These are phyloP conservation scores for Aspergillus pseudoviridinutans DNA, from an alignment of 2,329 filamentous ascomycete genomes.

Conservation along the genomic window DNA sequence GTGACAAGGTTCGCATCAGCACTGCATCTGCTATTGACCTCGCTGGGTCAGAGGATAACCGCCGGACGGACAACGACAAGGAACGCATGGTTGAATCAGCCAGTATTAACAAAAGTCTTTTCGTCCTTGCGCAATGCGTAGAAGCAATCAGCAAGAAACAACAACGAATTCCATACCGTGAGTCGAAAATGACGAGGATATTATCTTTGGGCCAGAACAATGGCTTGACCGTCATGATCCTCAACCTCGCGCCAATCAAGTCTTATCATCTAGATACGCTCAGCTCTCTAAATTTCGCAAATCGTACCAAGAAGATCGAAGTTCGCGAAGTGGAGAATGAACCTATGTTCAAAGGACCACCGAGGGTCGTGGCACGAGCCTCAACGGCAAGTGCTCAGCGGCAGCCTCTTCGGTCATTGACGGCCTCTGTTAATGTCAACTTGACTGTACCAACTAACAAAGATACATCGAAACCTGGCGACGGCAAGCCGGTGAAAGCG, in stretches of 20 bases:
- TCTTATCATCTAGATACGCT: constrained; percentile 92
- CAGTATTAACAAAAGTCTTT: constrained; percentile 95
- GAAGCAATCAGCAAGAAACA: constrained; percentile 82
- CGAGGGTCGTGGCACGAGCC: constrained; percentile 48
- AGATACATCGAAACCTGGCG: constrained; percentile 50
- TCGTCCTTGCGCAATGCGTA: constrained; percentile 90
- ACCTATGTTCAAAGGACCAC: constrained; percentile 75
- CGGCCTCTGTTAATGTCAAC: constrained; percentile 70
- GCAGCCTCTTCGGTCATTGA: constrained; percentile 74
- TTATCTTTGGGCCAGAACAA: constrained; percentile 90
- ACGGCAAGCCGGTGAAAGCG: constrained; percentile 71
- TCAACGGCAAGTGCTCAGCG: constrained; percentile 51
- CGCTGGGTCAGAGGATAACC: constrained; percentile 92
- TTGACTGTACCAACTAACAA: constrained; percentile 52
- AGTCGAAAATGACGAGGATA: constrained; percentile 97
- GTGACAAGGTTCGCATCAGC: constrained; percentile 66
- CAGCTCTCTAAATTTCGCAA: constrained; percentile 91
- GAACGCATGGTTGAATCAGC: constrained; percentile 91
- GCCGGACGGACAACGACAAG: constrained; percentile 88
- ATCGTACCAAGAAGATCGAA: constrained; percentile 92
- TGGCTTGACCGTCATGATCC: constrained; percentile 91
- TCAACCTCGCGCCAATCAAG: constrained; percentile 86
- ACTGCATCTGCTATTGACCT: constrained; percentile 91
- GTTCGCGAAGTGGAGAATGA: constrained; percentile 95
- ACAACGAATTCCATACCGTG: constrained; percentile 79